Evolutionary conservation across 1,284 basidiomycete genomes (phyloP).

Genomic region (Ceratobasidium sp.): DNA sequence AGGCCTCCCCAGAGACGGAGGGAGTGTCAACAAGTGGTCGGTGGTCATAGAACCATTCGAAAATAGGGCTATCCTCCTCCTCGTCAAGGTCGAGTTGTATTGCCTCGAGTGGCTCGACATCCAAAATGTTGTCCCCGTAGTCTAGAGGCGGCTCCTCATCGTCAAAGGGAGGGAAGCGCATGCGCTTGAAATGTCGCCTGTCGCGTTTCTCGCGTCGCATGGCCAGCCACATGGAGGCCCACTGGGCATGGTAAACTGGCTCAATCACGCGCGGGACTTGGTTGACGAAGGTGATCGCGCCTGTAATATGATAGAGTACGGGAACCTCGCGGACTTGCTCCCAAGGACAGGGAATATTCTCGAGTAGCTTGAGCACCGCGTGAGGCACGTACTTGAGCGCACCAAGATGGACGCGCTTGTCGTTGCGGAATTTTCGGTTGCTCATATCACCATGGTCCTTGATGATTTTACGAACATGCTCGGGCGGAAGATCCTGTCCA

Average conservation of each 20-base stretch:
- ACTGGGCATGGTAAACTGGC: constrained; percentile 98
- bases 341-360: constrained; percentile 99
- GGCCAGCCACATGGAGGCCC: constrained; percentile 99
- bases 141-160: constrained; percentile 99
- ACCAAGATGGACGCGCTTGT: constrained; percentile 98
- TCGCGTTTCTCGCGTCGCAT: constrained; percentile 99
- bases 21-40: constrained; percentile 92
- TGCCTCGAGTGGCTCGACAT: constrained; percentile 97
- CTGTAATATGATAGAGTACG: constrained; percentile 82
- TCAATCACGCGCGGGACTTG: constrained; percentile 97
- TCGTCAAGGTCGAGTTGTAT: constrained; percentile 97
- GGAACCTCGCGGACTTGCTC: constrained; percentile 99
- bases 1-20: constrained; percentile 85
- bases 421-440: constrained; percentile 95
- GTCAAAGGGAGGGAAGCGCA: constrained; percentile 99
- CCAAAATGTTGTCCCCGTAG: constrained; percentile 98
- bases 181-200: constrained; percentile 98
- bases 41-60: constrained; percentile 99
- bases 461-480: constrained; percentile 97
- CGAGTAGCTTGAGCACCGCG: constrained; percentile 98
- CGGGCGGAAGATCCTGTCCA: constrained; percentile 82
- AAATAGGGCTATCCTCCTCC: constrained; percentile 93
- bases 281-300: constrained; percentile 99
- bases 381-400: constrained; percentile 99
- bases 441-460: constrained; percentile 99